These are phyloP conservation scores for Tetradesmus lagerheimii DNA, from an alignment of 139 green algal genomes.

Conservation along the genomic window DNA sequence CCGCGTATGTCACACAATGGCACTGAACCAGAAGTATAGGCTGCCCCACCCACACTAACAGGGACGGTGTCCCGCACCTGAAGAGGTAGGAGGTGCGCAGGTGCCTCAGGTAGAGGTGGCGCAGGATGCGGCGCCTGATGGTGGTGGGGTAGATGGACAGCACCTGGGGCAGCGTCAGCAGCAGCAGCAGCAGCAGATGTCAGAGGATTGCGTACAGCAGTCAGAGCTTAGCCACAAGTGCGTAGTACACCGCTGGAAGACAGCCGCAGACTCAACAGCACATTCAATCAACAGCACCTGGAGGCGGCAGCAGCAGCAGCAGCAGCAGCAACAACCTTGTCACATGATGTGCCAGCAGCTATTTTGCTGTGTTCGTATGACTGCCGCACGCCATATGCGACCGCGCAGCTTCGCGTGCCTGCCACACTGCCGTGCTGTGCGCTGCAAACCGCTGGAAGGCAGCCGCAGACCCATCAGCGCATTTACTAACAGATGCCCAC, in stretches of 20 bases:
- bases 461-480: too few relatives aligned
- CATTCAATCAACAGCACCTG: slow-evolving; percentile 55
- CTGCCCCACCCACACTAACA: not conserved
- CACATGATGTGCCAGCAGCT: too few relatives aligned
- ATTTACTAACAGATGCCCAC: too few relatives aligned
- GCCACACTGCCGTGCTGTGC: too few relatives aligned
- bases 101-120: slow-evolving; percentile 64
- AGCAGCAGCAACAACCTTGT: not conserved
- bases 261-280: too few relatives aligned
- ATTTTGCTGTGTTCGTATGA: too few relatives aligned
- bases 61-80: slow-evolving; percentile 36
- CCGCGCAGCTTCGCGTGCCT: too few relatives aligned
- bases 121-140: slow-evolving; percentile 55
- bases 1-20: too few relatives aligned
- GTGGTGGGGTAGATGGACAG: slow-evolving; percentile 62
- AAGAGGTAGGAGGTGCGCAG: slow-evolving; percentile 75
- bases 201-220: not conserved
- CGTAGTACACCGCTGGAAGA: not conserved
- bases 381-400: too few relatives aligned
- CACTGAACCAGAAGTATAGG: slow-evolving; percentile 17
- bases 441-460: too few relatives aligned
- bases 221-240: not conserved
- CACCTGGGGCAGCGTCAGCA: slow-evolving; percentile 38
- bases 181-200: not conserved
- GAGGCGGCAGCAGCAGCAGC: not conserved